These are phyloP conservation scores for Cladosporium sp. DNA, from an alignment of 2,329 filamentous ascomycete species.

Conservation along the genomic window DNA sequence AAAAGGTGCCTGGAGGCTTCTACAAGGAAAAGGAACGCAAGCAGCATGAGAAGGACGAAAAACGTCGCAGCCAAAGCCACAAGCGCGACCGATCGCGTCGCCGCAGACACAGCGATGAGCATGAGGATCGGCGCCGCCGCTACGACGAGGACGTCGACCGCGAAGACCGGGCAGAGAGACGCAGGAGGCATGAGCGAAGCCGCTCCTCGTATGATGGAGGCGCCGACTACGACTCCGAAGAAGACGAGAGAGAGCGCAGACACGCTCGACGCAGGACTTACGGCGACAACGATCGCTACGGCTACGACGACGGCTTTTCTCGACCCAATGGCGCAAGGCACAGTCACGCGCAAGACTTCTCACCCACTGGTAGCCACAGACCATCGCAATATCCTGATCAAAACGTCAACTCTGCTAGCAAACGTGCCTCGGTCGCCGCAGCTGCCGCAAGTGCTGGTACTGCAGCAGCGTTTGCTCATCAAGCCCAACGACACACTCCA, in stretches of 20 bases:
- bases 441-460: conserved; percentile 27
- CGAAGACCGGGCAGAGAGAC: conserved; percentile 20
- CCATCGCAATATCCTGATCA: background rate
- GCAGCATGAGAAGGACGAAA: conserved; percentile 21
- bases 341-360: background rate
- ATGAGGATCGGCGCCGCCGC: conserved; percentile 28
- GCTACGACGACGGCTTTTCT: conserved; percentile 27
- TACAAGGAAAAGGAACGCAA: conserved; percentile 34
- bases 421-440: conserved; percentile 20
- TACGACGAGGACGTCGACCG: conserved; percentile 27
- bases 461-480: conserved; percentile 23
- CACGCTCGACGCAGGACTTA: conserved; percentile 2
- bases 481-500: background rate
- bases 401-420: conserved; percentile 15
- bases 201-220: conserved; percentile 30
- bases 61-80: conserved; percentile 18
- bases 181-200: conserved; percentile 18
- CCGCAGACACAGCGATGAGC: conserved; percentile 33
- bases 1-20: conserved; percentile 41
- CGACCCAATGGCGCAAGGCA: background rate
- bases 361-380: background rate
- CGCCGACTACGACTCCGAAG: conserved; percentile 24
- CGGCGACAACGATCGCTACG: conserved; percentile 30
- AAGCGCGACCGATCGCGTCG: conserved; percentile 24
- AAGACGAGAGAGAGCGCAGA: conserved; percentile 10